Evolutionary conservation across 2,329 filamentous ascomycete species (phyloP), one percentile per base, ranked within the genome.

Genomic region (Beauveria sp.): DNA sequence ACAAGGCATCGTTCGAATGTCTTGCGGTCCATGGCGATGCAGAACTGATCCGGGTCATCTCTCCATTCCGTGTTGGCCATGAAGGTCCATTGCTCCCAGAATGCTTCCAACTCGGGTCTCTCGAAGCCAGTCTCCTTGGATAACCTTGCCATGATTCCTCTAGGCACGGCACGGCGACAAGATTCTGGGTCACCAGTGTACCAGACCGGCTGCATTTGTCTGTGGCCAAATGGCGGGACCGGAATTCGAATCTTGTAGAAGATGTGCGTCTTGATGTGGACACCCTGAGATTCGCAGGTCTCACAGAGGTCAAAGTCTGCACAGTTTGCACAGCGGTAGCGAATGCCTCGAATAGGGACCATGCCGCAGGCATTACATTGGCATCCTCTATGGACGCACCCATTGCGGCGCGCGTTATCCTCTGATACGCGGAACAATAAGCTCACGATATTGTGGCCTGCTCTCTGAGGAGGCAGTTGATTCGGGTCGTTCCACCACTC

Each of bases 81-180:
- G 72, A 93, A 97, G 5, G 90, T 93, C 83, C 96, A 99, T 71
- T 98, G 93, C 70, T 98, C 93, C 88, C 93, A 98, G 48, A 96
- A 85, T 7, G 93, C 93, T 75, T 98, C 93, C 6, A 99, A 79
- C 73, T 96, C 91, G 1, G 91, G 88, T 31, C 89, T 84, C 70
- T 97, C 92, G 74, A 96, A 90, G 20, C 86, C 86, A 0, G 89
- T 92, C 64, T 90, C 87, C 60, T 81, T 81, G 34, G 85, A 85
- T 60, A 93, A 80, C 63, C 86, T 87, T 59, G 86, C 83, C 59
- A 90, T 87, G 43, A 95, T 76, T 1, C 79, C 73, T 28, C 85
- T 82, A 1, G 87, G 84, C n/a, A 98, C 79, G 50, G 79, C 85
- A 22, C 85, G 82, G 20, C 85, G 80, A 68, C 89, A 85, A 65